Base-by-base conservation (phyloP, 2,329 filamentous ascomycete species). In the Aspergillus costaricaensis region DNA sequence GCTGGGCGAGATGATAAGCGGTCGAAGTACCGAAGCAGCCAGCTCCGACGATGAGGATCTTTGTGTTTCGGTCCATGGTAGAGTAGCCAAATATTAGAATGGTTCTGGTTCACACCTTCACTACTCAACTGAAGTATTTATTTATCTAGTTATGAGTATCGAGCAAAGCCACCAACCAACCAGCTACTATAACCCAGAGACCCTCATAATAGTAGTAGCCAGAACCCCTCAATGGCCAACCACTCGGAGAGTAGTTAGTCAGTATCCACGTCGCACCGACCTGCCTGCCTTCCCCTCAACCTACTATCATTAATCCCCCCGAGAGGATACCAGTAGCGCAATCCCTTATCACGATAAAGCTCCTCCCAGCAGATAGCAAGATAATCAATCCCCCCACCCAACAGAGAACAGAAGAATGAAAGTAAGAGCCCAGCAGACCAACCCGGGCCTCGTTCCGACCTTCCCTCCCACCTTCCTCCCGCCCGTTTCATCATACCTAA, bases 401-500 rank as follows among this genome's bases (percentile, higher is more conserved):
- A 41, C 9, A 41, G 17, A 17, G 14, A 19, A 41, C 17, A 19
- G 38, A 41, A 23, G 23, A 23, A 23, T 23, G 23, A 23, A 23
- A 30, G 9, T 10, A 10, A 30, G 4, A 30, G 27, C 27, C 27
- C 25, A 27, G 25, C 9, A 12, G 27, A 30, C 27, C 27, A 15
- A n/a, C 3, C n/a, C 39, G 39, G 39, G 39, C 39, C 54, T 56
- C 54, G 54, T 23, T 56, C 54, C 54, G 54, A 56, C 54, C 54
- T 56, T 56, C 54, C 25, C 47, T 1, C 19, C 19, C 19, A 21
- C 21, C 1, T 23, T 23, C 27, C 10, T 30, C 27, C 27, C 27
- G 10, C 25, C 25, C 25, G 25, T 27, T 27, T 27, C 3, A 27
- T 27, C 25, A 27, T 27, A 27, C 25, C 25, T 27, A 23, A 21